These are phyloP conservation scores for Brettanomyces custersianus DNA, from an alignment of 805 yeast genomes.

Conservation along the genomic window DNA sequence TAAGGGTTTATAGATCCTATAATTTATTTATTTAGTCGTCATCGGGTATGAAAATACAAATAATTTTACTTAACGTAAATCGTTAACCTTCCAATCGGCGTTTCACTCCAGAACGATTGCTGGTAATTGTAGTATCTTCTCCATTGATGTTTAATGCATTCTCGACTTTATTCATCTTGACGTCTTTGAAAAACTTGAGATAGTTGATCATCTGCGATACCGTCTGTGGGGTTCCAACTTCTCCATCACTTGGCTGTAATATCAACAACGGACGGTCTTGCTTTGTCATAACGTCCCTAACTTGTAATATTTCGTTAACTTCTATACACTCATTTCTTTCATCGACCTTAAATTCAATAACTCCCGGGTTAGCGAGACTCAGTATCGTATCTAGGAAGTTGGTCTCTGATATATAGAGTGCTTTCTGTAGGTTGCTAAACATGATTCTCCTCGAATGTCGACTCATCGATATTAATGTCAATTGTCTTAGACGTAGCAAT, in stretches of 20 bases:
- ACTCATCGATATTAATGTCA: conserved; percentile 8
- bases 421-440: too few species aligned
- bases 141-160: not conserved
- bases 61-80: too few species aligned
- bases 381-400: too few species aligned
- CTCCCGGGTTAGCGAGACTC: conserved; percentile 4
- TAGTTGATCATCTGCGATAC: not conserved
- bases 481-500: conserved; percentile 5
- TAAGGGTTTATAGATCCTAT: conserved; percentile 1
- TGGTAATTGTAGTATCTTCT: not conserved
- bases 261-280: conserved; percentile 11
- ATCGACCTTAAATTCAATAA: conserved; percentile 13
- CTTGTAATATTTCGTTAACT: conserved; percentile 4
- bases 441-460: too few species aligned
- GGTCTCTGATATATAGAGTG: too few species aligned
- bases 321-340: conserved; percentile 5
- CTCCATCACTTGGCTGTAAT: conserved; percentile 3
- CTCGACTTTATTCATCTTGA: conserved; percentile 1
- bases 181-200: conserved; percentile 4
- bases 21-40: not conserved
- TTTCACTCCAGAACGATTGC: conserved; percentile 2
- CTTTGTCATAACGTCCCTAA: conserved; percentile 11
- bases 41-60: too few species aligned
- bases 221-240: not conserved
- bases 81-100: conserved; percentile 6